Base-by-base conservation (phyloP, 2,329 filamentous ascomycete species). In the Ascochyta viciae-villosae region DNA sequence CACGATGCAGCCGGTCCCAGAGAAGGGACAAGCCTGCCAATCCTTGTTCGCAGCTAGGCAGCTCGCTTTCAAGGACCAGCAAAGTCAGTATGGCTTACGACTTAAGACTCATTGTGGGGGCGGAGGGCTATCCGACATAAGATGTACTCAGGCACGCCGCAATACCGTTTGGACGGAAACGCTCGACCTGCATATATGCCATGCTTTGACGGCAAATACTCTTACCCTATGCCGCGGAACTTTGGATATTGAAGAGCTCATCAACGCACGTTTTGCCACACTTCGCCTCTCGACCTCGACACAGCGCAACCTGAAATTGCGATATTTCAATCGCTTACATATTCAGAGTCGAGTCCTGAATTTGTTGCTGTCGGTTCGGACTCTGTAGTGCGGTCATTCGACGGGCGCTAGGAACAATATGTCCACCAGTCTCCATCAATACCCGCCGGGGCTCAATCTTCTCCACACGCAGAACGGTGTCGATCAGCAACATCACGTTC, bases 381-480 rank as follows among this genome's bases (percentile, higher is more conserved):
- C 46, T 62, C 61, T 65, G 67, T 66, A 64, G 68, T 68, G 66
- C 67, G 69, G 67, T 59, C 66, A 52, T 60, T 56, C 59, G 49
- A 65, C 65, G 67, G 66, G 56, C 64, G 62, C 67, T 68, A 71
- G 65, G 64, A 69, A 64, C 62, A 76, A 74, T 67, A 74, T 76
- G 63, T 76, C 74, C 64, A 73, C 71, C 58, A 73, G 68, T 66
- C 68, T 73, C 58, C 70, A 76, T 65, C 74, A 75, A 58, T 75
- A 75, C 59, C 65, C 68, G 52, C 68, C 70, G 59, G 67, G 66
- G 37, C 74, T 73, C 68, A 70, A 70, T 67, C 71, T 74, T 63
- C 63, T 75, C 63, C 84, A 85, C 43, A 81, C 83, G 50, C 82
- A 80, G 65, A 80, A 81, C 57, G 80, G 86, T 64, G 74, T 86